Percentiles rank a stretch among this genome's conserved stretches.
Conservation (phyloP, 1,284 basidiomycete species). For the Ustilago trichophora region DNA sequence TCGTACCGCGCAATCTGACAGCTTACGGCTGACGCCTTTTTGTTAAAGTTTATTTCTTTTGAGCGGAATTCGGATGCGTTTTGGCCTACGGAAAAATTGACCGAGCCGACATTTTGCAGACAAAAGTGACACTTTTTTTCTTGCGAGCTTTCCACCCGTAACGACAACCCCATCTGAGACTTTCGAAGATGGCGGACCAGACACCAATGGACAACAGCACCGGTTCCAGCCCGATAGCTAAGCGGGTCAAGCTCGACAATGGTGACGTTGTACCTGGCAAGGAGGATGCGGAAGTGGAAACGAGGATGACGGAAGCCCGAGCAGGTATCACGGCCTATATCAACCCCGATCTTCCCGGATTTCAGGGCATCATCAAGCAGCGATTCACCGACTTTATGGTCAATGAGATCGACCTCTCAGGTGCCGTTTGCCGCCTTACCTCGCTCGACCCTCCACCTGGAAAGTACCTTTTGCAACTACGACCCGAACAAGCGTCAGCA, state of each 20-base stretch:
- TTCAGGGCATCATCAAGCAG: slow-evolving; percentile 63
- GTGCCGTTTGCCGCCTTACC: slow-evolving; percentile 41
- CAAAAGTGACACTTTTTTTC: no score
- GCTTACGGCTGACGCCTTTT: no score
- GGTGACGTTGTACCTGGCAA: neutral
- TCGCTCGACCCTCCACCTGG: slow-evolving; percentile 46
- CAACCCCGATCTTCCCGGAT: slow-evolving; percentile 42
- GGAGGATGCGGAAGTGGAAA: slow-evolving; percentile 1
- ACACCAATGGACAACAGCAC: no score
- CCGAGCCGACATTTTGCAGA: no score
- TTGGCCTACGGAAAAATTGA: no score
- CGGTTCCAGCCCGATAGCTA: no score
- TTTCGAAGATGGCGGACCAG: no score
- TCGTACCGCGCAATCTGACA: no score
- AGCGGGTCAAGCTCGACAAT: slow-evolving; percentile 18
- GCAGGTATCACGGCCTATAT: slow-evolving; percentile 57
- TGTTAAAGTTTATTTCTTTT: no score
- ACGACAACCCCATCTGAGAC: no score
- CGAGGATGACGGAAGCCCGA: slow-evolving; percentile 34
- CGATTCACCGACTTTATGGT: slow-evolving; percentile 62
- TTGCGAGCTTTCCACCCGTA: no score
- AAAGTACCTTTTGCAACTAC: slow-evolving; percentile 21
- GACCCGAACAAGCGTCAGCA: neutral
- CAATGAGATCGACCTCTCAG: slow-evolving; percentile 48
- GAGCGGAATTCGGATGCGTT: no score